Evolutionary conservation across 176 grass and related monocot species (phyloP).

Genomic region (Elymus sibiricus): DNA sequence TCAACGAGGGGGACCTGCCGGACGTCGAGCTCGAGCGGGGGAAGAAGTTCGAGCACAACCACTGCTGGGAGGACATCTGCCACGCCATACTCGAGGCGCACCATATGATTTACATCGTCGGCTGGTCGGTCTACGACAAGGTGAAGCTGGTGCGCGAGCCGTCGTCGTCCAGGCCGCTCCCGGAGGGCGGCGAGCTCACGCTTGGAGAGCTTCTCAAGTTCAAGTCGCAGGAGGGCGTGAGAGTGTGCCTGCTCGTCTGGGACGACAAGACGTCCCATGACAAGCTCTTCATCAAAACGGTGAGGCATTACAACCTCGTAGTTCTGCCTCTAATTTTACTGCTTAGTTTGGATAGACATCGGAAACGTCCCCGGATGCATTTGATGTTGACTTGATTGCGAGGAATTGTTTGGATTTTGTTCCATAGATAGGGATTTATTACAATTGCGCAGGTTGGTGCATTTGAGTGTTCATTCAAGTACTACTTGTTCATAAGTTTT

Average conservation of each 20-base stretch:
- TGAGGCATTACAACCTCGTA: background rate
- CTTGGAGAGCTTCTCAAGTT: conserved; percentile 90
- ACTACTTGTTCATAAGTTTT: background rate
- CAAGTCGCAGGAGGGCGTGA: conserved; percentile 96
- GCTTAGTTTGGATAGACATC: conserved; percentile 2
- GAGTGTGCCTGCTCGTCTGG: conserved; percentile 98
- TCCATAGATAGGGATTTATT: conserved; percentile 1
- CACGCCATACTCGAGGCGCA: conserved; percentile 94
- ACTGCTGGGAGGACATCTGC: conserved; percentile 99
- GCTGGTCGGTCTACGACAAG: conserved; percentile 94
- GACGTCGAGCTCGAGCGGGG: conserved; percentile 53
- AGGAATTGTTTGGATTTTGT: background rate
- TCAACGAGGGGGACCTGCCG: conserved; percentile 64
- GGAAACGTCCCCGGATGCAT: background rate
- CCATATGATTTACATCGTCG: conserved; percentile 91
- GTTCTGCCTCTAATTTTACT: background rate
- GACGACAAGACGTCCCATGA: conserved; percentile 98
- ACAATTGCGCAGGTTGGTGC: background rate
- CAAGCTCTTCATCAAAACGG: conserved; percentile 89
- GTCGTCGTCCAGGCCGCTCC: conserved; percentile 36
- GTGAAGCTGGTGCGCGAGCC: conserved; percentile 79
- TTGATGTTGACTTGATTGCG: conserved; percentile 6
- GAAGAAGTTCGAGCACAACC: conserved; percentile 51
- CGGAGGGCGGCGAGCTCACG: conserved; percentile 48
- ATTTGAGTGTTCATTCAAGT: background rate